These are phyloP conservation scores for Blastobotrys muscicola DNA, from an alignment of 805 yeast species.

Conservation along the genomic window DNA sequence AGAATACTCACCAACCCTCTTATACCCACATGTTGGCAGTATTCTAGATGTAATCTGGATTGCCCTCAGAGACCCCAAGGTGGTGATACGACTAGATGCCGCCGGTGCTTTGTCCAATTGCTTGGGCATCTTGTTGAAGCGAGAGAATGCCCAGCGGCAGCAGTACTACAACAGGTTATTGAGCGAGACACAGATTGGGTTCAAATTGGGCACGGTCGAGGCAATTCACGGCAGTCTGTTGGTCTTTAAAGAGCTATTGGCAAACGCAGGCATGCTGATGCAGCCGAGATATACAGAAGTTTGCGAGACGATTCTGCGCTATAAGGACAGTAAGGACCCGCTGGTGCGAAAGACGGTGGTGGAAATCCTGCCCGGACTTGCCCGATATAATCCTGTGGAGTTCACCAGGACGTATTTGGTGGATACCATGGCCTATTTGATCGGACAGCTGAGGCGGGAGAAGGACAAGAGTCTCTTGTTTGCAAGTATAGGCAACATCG, in stretches of 20 bases:
- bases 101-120: slow-evolving; percentile 74
- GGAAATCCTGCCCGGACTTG: slow-evolving; percentile 70
- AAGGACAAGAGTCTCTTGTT: slow-evolving; percentile 71
- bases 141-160: slow-evolving; percentile 62
- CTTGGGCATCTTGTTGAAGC: slow-evolving; percentile 63
- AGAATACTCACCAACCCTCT: slow-evolving; percentile 72
- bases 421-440: slow-evolving; percentile 63
- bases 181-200: slow-evolving; percentile 55
- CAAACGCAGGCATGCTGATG: slow-evolving; percentile 63
- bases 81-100: slow-evolving; percentile 69
- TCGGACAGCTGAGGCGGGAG: slow-evolving; percentile 66
- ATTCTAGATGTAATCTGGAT: slow-evolving; percentile 80
- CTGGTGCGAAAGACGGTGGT: slow-evolving; percentile 77
- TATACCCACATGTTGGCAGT: slow-evolving; percentile 68
- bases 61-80: slow-evolving; percentile 72
- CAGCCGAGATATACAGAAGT: slow-evolving; percentile 64
- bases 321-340: slow-evolving; percentile 67
- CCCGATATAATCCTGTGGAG: slow-evolving; percentile 61
- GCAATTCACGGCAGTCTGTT: slow-evolving; percentile 80
- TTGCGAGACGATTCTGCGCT: slow-evolving; percentile 60
- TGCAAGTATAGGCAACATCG: slow-evolving; percentile 74
- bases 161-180: slow-evolving; percentile 68
- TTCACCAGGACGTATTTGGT: slow-evolving; percentile 79
- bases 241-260: slow-evolving; percentile 69
- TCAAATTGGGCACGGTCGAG: slow-evolving; percentile 47